A percentile compares a stretch with the other conserved stretches of the same genome.
Evolutionary conservation across 2,329 filamentous ascomycete genomes (phyloP).

Genomic region (Chaetomium globosum): DNA sequence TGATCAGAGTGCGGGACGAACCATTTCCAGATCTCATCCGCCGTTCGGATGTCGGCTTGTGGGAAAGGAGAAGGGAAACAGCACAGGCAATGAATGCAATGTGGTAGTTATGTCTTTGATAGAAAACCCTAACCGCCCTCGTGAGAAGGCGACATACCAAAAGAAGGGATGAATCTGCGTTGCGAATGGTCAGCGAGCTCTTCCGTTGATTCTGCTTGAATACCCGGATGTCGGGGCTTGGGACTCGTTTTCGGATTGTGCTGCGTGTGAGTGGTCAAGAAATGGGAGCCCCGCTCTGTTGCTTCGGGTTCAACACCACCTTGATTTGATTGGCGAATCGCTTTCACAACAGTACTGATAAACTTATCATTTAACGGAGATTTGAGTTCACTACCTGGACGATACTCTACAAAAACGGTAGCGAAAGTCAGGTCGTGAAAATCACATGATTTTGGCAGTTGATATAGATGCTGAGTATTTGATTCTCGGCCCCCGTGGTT

Average conservation of each 20-base stretch:
- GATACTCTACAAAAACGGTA: no score
- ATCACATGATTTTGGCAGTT: neutral
- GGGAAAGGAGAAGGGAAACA: neutral
- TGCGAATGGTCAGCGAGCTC: neutral
- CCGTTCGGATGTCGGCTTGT: neutral
- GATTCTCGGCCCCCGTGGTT: neutral
- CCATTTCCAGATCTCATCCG: neutral
- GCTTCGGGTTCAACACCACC: neutral
- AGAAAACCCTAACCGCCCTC: neutral
- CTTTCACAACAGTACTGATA: neutral
- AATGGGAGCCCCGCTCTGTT: neutral
- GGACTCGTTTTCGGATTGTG: constrained; percentile 23
- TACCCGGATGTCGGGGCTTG: neutral
- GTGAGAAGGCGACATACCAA: neutral
- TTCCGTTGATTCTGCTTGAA: neutral
- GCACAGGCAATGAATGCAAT: neutral
- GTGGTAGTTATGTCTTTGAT: neutral
- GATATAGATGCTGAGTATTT: no score
- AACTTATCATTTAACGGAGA: neutral
- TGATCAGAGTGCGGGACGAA: neutral
- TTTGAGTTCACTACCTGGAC: no score
- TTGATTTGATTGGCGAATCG: neutral
- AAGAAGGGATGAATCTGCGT: neutral
- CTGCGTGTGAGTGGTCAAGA: constrained; percentile 20
- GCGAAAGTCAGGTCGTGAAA: no score